A percentile compares a stretch with the other conserved stretches of the same genome.
Conservation (phyloP, 352 stramenopile genomes). For the Globisporangium nunn region DNA sequence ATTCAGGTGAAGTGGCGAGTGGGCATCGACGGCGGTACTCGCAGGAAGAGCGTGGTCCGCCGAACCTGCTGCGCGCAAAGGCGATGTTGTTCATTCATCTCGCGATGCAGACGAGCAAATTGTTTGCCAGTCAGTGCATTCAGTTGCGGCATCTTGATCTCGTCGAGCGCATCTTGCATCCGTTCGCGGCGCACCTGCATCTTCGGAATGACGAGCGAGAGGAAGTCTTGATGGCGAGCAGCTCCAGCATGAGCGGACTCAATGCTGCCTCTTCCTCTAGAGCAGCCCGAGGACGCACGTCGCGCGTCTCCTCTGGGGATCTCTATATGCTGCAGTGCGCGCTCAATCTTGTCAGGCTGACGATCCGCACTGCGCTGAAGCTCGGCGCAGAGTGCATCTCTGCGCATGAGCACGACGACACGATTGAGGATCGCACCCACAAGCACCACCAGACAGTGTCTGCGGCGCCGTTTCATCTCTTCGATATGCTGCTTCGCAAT, state of each 20-base stretch:
- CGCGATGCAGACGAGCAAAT: conserved; percentile 35
- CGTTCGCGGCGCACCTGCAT: conserved; percentile 19
- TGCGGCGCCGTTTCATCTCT: conserved; percentile 42
- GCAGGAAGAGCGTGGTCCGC: conserved; percentile 8
- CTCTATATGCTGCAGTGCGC: conserved; percentile 57
- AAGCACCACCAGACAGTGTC: conserved; percentile 22
- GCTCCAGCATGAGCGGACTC: not conserved
- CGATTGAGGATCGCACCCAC: conserved; percentile 10
- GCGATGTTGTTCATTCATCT: conserved; percentile 56
- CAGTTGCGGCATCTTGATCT: conserved; percentile 19
- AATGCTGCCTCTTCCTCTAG: not conserved
- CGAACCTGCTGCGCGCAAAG: conserved; percentile 51
- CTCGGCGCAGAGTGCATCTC: conserved; percentile 62
- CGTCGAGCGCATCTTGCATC: conserved; percentile 24
- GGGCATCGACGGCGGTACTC: conserved; percentile 12
- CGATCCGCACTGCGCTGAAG: conserved; percentile 56
- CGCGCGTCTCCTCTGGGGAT: conserved; percentile 13
- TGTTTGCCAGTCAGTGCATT: conserved; percentile 37
- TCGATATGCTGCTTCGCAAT: conserved; percentile 37
- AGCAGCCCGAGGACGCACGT: not conserved
- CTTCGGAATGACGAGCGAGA: not conserved
- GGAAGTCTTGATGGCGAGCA: conserved; percentile 2
- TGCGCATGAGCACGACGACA: conserved; percentile 18
- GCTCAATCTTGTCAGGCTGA: conserved; percentile 45
- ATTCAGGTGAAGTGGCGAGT: not conserved